Percentiles rank a stretch among this genome's conserved stretches.
Evolutionary conservation across 2,329 filamentous ascomycete genomes (phyloP).

Genomic region (Alternaria ventricosa): DNA sequence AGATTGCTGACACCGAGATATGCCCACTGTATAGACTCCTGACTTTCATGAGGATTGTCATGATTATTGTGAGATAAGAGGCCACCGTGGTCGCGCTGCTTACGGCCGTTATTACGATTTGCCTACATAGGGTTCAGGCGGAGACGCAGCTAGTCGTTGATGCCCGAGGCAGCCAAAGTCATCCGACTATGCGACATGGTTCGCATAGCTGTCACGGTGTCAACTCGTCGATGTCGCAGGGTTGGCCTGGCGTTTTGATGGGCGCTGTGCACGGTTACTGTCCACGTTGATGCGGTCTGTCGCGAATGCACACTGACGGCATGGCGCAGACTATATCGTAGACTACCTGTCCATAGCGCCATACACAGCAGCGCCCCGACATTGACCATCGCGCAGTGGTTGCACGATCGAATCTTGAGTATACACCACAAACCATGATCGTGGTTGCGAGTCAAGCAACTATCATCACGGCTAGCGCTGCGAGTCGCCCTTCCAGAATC

Average conservation of each 20-base stretch:
- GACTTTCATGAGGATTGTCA: background rate
- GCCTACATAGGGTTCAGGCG: background rate
- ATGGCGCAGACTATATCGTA: background rate
- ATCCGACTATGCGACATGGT: background rate
- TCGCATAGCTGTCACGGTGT: background rate
- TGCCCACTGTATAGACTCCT: background rate
- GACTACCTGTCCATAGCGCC: background rate
- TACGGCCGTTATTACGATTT: background rate
- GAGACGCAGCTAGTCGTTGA: background rate
- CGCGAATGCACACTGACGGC: background rate
- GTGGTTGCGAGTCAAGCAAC: conserved; percentile 3
- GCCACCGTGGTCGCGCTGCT: background rate
- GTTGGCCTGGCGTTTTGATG: background rate
- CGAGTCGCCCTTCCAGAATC: background rate
- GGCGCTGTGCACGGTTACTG: background rate
- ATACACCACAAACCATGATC: background rate
- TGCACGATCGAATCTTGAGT: background rate
- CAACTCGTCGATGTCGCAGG: background rate
- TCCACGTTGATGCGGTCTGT: background rate
- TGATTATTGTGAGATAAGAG: background rate
- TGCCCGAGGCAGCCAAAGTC: background rate
- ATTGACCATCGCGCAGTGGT: background rate
- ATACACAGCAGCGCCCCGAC: background rate
- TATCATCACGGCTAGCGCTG: conserved; percentile 2
- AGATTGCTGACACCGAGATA: background rate